Evolutionary conservation across 768 basidiomycete species (phyloP), one percentile per base, ranked within the genome.

Genomic region (Lactarius sp.): DNA sequence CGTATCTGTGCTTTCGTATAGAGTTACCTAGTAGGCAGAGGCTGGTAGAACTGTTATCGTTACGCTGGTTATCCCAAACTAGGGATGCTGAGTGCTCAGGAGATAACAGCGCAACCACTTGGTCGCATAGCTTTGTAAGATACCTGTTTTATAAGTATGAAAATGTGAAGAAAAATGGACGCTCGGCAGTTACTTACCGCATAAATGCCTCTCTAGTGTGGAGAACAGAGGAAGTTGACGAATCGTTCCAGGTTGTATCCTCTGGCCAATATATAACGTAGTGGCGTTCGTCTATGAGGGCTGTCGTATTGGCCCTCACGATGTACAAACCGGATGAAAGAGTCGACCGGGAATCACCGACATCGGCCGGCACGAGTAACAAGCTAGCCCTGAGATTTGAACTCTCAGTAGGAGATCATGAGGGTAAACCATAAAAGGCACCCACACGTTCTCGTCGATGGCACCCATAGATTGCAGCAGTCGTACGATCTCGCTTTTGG

Each of bases 161-260:
- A 36, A 6, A 5, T 18, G 16, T 18, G n/a, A 9, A 56, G 16
- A 49, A 10, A 36, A 56, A 33, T 20, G 4, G n/a, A n/a, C 20
- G 37, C 47, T 27, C 12, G 62, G 44, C 9, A 12, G 5, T 20
- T 4, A 10, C 71, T 37, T 70, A 83, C 85, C 85, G 73, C 82
- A 86, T 85, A 66, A 86, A 86, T 0, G 85, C 83, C 3, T 80
- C 75, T 4, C 85, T 77, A 71, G 85, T 86, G 6, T 79, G 77
- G 27, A 75, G 68, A 51, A 81, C 76, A 4, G 81, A 72, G 0
- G 77, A 27, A 27, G 27, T 27, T 27, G 27, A 27, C 27, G 27
- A 27, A 27, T 27, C 27, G 27, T 27, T 27, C 27, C 27, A 27
- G 27, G 27, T 27, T 27, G 27, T 27, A 27, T 27, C 27, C 27